phyloP scores from a whole-genome alignment of 1,284 basidiomycete species.

The Marasmius fiardii region DNA sequence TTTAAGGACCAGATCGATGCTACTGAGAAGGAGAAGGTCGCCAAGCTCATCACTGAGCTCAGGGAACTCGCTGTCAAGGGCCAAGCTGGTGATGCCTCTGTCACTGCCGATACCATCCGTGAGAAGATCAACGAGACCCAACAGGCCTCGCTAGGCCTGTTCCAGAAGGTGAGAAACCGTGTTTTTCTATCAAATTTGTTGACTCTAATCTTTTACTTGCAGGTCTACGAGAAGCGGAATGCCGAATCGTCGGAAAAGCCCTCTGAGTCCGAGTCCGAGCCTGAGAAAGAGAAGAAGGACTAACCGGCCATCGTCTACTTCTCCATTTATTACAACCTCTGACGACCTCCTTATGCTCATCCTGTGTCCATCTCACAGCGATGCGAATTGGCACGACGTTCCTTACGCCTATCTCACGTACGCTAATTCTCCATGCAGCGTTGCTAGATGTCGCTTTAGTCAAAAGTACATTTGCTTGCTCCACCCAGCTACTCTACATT shows the following conservation, averaged over 20 bases:
- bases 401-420: neutral
- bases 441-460: constrained; percentile 1
- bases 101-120: constrained; percentile 87
- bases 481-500: neutral
- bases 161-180: constrained; percentile 75
- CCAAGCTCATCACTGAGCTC: constrained; percentile 83
- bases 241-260: constrained; percentile 49
- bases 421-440: neutral
- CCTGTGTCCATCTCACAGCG: constrained; percentile 5
- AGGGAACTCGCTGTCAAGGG: constrained; percentile 91
- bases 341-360: constrained; percentile 1
- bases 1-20: constrained; percentile 97
- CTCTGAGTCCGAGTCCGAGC: constrained; percentile 43
- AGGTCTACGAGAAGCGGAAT: constrained; percentile 90
- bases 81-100: constrained; percentile 78
- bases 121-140: constrained; percentile 96
- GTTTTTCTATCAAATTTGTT: constrained; percentile 2
- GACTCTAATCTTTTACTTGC: neutral
- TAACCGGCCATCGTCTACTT: neutral
- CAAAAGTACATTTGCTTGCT: neutral
- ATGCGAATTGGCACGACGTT: constrained; percentile 1
- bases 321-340: neutral
- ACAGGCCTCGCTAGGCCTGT: constrained; percentile 92
- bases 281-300: constrained; percentile 69
- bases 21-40: constrained; percentile 91